phyloP scores from a whole-genome alignment of 768 basidiomycete genomes.

The Leccinum incarnatum region DNA sequence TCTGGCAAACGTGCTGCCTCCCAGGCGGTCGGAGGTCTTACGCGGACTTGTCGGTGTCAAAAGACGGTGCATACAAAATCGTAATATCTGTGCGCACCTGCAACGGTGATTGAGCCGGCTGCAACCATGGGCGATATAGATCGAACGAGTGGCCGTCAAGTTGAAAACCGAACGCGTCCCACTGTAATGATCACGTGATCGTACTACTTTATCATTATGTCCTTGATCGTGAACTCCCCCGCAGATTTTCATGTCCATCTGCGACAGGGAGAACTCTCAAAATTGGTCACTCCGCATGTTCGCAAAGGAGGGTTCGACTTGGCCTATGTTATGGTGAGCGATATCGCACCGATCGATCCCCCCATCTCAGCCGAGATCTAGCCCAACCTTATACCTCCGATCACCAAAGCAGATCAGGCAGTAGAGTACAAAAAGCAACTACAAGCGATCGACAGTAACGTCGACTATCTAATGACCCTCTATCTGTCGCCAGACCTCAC shows the following conservation, averaged over 20 bases:
- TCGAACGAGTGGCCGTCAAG: slow-evolving; percentile 12
- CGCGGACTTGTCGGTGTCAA: slow-evolving; percentile 62
- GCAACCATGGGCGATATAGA: slow-evolving; percentile 55
- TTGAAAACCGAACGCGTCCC: slow-evolving; percentile 33
- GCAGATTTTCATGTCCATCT: slow-evolving; percentile 98
- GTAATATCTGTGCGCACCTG: slow-evolving; percentile 46
- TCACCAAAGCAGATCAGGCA: slow-evolving; percentile 78
- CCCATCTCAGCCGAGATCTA: slow-evolving; percentile 31
- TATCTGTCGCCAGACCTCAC: slow-evolving; percentile 93
- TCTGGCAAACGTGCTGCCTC: slow-evolving; percentile 85
- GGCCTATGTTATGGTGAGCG: slow-evolving; percentile 92
- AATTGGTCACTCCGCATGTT: slow-evolving; percentile 88
- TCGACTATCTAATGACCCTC: slow-evolving; percentile 93
- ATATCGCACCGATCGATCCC: slow-evolving; percentile 7
- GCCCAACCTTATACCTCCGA: slow-evolving; percentile 92
- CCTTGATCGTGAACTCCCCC: slow-evolving; percentile 45
- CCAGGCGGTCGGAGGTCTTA: slow-evolving; percentile 82
- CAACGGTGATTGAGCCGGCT: slow-evolving; percentile 85
- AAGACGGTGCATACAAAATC: neutral
- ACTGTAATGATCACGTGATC: slow-evolving; percentile 27
- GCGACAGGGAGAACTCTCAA: slow-evolving; percentile 78
- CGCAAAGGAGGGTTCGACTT: slow-evolving; percentile 83
- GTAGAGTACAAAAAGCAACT: slow-evolving; percentile 76
- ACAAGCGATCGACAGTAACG: slow-evolving; percentile 66
- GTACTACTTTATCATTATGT: slow-evolving; percentile 20